A percentile compares a stretch with the other conserved stretches of the same genome.
Evolutionary conservation across 768 basidiomycete species (phyloP).

Genomic region (Tubosaeta sp.): DNA sequence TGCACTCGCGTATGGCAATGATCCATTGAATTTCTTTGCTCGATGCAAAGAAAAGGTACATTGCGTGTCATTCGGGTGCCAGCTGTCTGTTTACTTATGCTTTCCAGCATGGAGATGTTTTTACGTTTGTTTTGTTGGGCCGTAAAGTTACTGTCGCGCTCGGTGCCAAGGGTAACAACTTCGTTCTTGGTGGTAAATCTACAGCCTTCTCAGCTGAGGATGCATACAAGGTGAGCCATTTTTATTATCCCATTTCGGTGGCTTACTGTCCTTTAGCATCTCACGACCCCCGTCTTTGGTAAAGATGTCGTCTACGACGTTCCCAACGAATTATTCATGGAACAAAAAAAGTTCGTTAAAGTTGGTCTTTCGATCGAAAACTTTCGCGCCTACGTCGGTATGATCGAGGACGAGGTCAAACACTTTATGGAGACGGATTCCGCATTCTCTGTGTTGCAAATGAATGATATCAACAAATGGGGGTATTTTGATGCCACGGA

Average conservation of each 20-base stretch:
- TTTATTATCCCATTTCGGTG: neutral
- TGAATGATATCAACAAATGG: slow-evolving; percentile 71
- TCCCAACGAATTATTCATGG: slow-evolving; percentile 96
- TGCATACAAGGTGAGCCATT: slow-evolving; percentile 74
- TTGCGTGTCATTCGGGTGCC: slow-evolving; percentile 14
- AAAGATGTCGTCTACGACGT: slow-evolving; percentile 97
- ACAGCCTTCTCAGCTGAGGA: slow-evolving; percentile 92
- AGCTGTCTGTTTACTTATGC: neutral
- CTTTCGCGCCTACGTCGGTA: slow-evolving; percentile 76
- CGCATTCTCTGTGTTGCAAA: slow-evolving; percentile 58
- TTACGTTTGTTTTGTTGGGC: slow-evolving; percentile 90
- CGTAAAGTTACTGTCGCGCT: slow-evolving; percentile 88
- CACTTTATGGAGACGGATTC: slow-evolving; percentile 66
- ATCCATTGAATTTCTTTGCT: slow-evolving; percentile 87
- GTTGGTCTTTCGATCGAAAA: slow-evolving; percentile 91
- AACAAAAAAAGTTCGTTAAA: slow-evolving; percentile 98
- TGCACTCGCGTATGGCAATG: slow-evolving; percentile 83
- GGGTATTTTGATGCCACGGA: slow-evolving; percentile 70
- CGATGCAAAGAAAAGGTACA: slow-evolving; percentile 70
- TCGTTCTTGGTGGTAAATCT: slow-evolving; percentile 90
- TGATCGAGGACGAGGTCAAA: slow-evolving; percentile 74
- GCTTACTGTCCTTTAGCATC: slow-evolving; percentile 47
- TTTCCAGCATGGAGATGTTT: slow-evolving; percentile 88
- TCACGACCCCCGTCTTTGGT: slow-evolving; percentile 94
- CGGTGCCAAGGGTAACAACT: slow-evolving; percentile 89